These are phyloP conservation scores for Phyllosticta citribraziliensis DNA, from an alignment of 2,329 filamentous ascomycete species.

Conservation along the genomic window DNA sequence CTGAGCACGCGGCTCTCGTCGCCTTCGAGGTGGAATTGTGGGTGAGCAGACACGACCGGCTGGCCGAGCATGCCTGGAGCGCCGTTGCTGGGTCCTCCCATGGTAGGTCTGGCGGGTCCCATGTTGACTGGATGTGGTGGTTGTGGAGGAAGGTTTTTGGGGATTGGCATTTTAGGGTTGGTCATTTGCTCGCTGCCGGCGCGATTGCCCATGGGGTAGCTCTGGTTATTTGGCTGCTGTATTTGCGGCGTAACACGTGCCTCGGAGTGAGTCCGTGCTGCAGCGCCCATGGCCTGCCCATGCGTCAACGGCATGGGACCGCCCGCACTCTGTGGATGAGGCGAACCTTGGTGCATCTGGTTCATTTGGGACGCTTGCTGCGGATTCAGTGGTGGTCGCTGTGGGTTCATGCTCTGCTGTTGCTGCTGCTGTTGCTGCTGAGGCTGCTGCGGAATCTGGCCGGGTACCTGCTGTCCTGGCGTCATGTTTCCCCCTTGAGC, in stretches of 20 bases:
- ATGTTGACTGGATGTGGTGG: conserved; percentile 66
- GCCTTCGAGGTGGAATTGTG: conserved; percentile 77
- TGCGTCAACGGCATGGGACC: conserved; percentile 30
- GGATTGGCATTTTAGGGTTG: conserved; percentile 67
- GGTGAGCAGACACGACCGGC: conserved; percentile 71
- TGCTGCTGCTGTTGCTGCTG: conserved; percentile 6
- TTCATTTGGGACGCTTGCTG: conserved; percentile 10
- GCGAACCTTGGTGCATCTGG: conserved; percentile 26
- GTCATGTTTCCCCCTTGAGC: not conserved
- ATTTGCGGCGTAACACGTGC: conserved; percentile 22
- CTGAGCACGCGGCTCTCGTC: conserved; percentile 89
- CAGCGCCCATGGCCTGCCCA: conserved; percentile 34
- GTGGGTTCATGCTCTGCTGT: conserved; percentile 1
- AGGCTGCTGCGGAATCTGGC: conserved; percentile 4
- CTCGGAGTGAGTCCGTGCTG: conserved; percentile 29
- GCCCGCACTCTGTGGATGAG: conserved; percentile 27
- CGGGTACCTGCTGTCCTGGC: not conserved
- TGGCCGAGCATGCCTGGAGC: conserved; percentile 78
- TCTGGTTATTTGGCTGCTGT: conserved; percentile 19
- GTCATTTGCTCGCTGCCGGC: conserved; percentile 26
- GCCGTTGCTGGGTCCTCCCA: conserved; percentile 65
- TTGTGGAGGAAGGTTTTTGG: conserved; percentile 65
- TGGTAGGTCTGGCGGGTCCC: conserved; percentile 66
- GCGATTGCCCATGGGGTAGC: conserved; percentile 24
- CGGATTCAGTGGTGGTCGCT: conserved; percentile 10